Evolutionary conservation across 371 early-diverging fungal genomes (phyloP), one percentile per base, ranked within the genome.

Genomic region (Mortierella sp.): DNA sequence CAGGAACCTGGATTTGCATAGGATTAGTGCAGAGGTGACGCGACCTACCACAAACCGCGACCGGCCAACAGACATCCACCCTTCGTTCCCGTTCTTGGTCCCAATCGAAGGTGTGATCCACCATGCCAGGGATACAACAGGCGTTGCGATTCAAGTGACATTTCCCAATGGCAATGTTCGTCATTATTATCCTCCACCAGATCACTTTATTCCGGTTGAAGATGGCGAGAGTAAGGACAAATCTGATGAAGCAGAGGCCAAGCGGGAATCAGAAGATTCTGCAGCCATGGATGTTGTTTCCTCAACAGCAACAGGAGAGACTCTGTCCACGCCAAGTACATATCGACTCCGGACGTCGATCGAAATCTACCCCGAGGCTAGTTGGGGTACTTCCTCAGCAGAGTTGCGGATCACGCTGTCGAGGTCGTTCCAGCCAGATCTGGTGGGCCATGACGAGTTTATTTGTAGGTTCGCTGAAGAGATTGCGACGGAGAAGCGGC

Each of bases 381-480:
- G 73, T 12, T 86, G 87, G 87, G 83, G 87, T 4, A 72, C 74
- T 11, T 32, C 80, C 1, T 74, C 87, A 0, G 72, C 80, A 1
- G 83, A 79, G 44, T 76, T 86, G 11, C 77, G 87, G n/a, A 79
- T 86, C 54, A 75, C 87, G 27, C 74, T 86, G 3, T 76, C 87
- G 11, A 65, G 87, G 0, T 79, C 87, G 11, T 86, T 86, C 35
- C 82, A 71, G n/a, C 83, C 87, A 12, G 87, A 86, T 70, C 63
- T 86, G 54, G 78, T 77, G 4, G 87, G 83, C 3, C 87, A 86
- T 46, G 87, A 86, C 35, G 87, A 86, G 74, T 86, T 86, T 71
- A 86, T 86, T 29, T 86, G 87, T 54, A 77, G 87, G n/a, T 86
- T 86, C 56, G 87, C 87, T 16, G 83, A 86, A 43, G 87, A 80